phyloP scores from a whole-genome alignment of 1,284 basidiomycete genomes.

The Tranzscheliella williamsii region DNA sequence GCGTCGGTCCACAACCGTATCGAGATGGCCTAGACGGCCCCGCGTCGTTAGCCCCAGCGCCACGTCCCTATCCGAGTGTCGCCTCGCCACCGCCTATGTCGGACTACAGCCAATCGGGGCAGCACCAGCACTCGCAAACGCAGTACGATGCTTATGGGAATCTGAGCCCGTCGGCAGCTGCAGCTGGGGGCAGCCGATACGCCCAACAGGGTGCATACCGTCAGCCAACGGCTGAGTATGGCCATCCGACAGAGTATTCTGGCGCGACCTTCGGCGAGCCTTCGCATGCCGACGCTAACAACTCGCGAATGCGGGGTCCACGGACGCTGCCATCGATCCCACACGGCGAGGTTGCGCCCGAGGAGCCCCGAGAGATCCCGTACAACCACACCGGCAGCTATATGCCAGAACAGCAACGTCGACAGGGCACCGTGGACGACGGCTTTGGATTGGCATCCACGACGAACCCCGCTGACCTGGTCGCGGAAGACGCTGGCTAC shows the following conservation, averaged over 20 bases:
- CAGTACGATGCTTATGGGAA: conserved; percentile 30
- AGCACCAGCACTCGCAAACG: conserved; percentile 7
- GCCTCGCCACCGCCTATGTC: conserved; percentile 20
- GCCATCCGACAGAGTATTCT: conserved; percentile 35
- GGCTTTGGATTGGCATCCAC: conserved; percentile 39
- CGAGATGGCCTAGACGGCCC: conserved; percentile 24
- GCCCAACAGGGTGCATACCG: conserved; percentile 10
- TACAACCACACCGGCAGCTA: conserved; percentile 7
- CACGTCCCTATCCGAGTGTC: conserved; percentile 24
- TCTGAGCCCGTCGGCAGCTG: conserved; percentile 5
- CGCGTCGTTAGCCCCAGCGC: conserved; percentile 11
- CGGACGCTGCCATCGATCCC: conserved; percentile 24
- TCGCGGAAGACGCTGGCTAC: conserved; percentile 14
- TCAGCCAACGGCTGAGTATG: conserved; percentile 35
- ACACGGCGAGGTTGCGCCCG: no score
- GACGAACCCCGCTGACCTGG: conserved; percentile 10
- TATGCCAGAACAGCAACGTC: conserved; percentile 2
- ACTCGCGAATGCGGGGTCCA: conserved; percentile 11
- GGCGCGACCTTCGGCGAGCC: conserved; percentile 31
- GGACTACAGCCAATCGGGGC: conserved; percentile 10
- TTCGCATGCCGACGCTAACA: conserved; percentile 2
- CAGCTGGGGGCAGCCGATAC: conserved; percentile 12
- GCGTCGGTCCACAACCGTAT: conserved; percentile 47
- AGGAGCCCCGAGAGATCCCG: conserved; percentile 15
- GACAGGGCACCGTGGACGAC: conserved; percentile 40